phyloP scores from a whole-genome alignment of 116 monocot species.

The Posidonia oceanica region DNA sequence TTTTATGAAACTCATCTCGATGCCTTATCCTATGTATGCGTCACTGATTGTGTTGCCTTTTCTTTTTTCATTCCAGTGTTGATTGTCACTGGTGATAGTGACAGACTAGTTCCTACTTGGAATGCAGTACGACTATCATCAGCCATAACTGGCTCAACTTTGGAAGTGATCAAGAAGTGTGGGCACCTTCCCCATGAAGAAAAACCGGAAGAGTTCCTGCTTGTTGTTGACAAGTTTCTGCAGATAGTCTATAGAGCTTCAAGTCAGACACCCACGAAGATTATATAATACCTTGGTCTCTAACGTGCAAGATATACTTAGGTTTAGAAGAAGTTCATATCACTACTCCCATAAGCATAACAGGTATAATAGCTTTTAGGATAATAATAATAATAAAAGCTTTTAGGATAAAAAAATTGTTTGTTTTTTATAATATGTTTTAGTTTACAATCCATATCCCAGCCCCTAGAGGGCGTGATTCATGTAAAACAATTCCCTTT shows the following conservation, averaged over 20 bases:
- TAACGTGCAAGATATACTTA: not conserved
- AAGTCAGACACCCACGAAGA: not conserved
- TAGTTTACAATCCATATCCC: not conserved
- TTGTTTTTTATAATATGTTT: no score
- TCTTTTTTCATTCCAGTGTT: constrained; percentile 31
- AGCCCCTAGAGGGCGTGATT: not conserved
- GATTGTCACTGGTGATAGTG: constrained; percentile 74
- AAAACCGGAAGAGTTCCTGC: constrained; percentile 53
- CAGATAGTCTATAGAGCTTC: constrained; percentile 22
- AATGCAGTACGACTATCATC: constrained; percentile 53
- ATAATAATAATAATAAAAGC: no score
- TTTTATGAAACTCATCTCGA: no score
- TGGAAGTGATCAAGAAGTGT: constrained; percentile 59
- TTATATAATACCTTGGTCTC: not conserved
- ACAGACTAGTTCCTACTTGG: constrained; percentile 70
- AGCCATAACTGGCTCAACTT: constrained; percentile 50
- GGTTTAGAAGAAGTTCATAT: not conserved
- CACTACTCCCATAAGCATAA: not conserved
- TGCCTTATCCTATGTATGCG: not conserved
- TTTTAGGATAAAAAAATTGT: no score
- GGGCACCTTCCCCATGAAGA: constrained; percentile 96
- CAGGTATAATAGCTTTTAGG: no score
- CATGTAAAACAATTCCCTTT: not conserved
- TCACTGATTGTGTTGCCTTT: not conserved
- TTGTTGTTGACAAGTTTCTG: constrained; percentile 43